Evolutionary conservation across 352 stramenopile genomes (phyloP).

Genomic region (Globisporangium paroecandrum): DNA sequence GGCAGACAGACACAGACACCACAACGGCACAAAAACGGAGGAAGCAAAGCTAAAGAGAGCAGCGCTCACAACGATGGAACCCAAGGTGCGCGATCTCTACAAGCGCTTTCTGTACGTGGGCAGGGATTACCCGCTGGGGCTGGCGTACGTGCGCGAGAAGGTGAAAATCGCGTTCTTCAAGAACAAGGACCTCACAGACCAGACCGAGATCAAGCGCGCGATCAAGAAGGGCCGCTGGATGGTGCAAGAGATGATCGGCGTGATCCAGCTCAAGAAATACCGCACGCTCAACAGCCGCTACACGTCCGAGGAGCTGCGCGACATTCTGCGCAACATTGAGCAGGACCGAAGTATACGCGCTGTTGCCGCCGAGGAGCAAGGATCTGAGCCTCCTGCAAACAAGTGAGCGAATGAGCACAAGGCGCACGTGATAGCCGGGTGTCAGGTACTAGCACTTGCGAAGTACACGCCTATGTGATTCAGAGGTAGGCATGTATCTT

Average conservation of each 20-base stretch:
- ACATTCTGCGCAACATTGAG: slow-evolving; percentile 21
- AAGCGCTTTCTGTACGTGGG: slow-evolving; percentile 93
- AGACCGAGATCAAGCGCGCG: slow-evolving; percentile 65
- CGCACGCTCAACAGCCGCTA: slow-evolving; percentile 93
- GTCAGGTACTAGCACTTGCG: not conserved
- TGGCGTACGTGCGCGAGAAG: slow-evolving; percentile 89
- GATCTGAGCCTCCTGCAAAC: not conserved
- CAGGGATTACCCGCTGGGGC: slow-evolving; percentile 92
- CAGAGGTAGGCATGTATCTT: not conserved
- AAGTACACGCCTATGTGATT: not conserved
- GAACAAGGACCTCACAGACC: slow-evolving; percentile 67
- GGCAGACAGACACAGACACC: not conserved
- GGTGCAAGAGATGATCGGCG: slow-evolving; percentile 94
- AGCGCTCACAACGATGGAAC: slow-evolving; percentile 66
- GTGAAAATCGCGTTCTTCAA: slow-evolving; percentile 91
- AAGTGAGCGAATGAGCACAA: not conserved
- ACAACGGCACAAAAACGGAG: not conserved
- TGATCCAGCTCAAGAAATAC: slow-evolving; percentile 98
- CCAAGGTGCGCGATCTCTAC: slow-evolving; percentile 94
- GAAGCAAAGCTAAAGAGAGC: not conserved
- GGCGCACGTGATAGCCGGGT: not conserved
- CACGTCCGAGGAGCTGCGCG: slow-evolving; percentile 69
- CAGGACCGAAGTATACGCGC: slow-evolving; percentile 22
- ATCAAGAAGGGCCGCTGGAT: slow-evolving; percentile 92
- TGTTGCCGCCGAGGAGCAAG: not conserved